A percentile compares a stretch with the other conserved stretches of the same genome.
Conservation (phyloP, 768 basidiomycete genomes). For the Leccinum ochraceum region DNA sequence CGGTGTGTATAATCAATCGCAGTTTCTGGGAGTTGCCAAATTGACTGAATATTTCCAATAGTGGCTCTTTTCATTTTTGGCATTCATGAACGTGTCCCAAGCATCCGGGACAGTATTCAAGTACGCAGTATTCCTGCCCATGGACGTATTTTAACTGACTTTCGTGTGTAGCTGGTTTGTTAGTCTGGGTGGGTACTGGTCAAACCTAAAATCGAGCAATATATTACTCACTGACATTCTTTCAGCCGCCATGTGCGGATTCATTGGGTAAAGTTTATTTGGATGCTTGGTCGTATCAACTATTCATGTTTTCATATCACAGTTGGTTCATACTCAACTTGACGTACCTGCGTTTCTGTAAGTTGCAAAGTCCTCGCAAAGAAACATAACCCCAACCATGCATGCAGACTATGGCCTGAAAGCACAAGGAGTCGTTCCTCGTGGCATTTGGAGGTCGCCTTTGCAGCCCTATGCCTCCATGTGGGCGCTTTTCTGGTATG, state of each 20-base stretch:
- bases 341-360: slow-evolving; percentile 73
- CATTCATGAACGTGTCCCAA: slow-evolving; percentile 68
- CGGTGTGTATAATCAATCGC: slow-evolving; percentile 22
- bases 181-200: slow-evolving; percentile 47
- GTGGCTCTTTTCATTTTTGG: slow-evolving; percentile 45
- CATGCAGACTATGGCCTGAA: slow-evolving; percentile 17
- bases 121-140: slow-evolving; percentile 10
- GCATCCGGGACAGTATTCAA: slow-evolving; percentile 45
- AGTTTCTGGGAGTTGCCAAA: slow-evolving; percentile 17
- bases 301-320: slow-evolving; percentile 48
- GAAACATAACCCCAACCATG: slow-evolving; percentile 34
- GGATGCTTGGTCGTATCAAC: slow-evolving; percentile 34
- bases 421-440: slow-evolving; percentile 53
- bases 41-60: slow-evolving; percentile 7
- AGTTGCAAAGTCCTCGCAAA: slow-evolving; percentile 23
- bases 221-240: neutral
- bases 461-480: slow-evolving; percentile 69
- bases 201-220: neutral
- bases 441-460: slow-evolving; percentile 58
- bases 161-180: slow-evolving; percentile 58
- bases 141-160: slow-evolving; percentile 23
- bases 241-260: slow-evolving; percentile 58
- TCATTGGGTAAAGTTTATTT: slow-evolving; percentile 39
- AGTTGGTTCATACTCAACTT: slow-evolving; percentile 68
- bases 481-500: slow-evolving; percentile 72